Evolutionary conservation across 2,329 filamentous ascomycete species (phyloP), one percentile per base, ranked within the genome.

Genomic region (Cordyceps farinosa): DNA sequence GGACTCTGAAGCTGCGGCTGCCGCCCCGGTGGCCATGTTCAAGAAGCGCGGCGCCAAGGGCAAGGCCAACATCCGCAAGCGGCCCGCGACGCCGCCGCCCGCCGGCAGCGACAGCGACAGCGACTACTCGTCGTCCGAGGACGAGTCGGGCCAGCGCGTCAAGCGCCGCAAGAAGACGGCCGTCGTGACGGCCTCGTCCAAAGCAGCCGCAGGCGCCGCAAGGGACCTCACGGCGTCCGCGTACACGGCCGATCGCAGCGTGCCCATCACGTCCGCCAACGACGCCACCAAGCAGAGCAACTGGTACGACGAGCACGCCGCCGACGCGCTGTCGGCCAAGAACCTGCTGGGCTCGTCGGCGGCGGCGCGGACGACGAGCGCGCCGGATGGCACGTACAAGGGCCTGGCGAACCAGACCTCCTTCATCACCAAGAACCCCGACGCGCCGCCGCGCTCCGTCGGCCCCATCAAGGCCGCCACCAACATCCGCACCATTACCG

Each of bases 281-380:
- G 93, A 97, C 73, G 94, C 95, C 27, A 98, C 94, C 1, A 97
- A 96, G 71, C 84, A 88, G 50, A 89, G 85, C 62, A 91, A 96
- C 74, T 97, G 92, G 93, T 95, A 90, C 76, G 92, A 96, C 65
- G 90, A 94, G 65, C 81, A 83, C n/a, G 77, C 80, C 30, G 77
- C 79, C 52, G 82, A 82, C 54, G 72, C 72, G 1, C 64, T 79
- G 6, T 79, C 79, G 4, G 68, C 76, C 3, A 79, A 87, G 72
- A 87, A 82, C 61, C 79, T 89, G 0, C 78, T 88, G 22, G 87
- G 85, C 10, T 51, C 58, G 1, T 53, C 58, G 1, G 15, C 56
- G 3, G 44, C 53, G 3, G 34, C 56, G 3, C 78, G 83, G 40
- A 66, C 76, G 64, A 66, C 72, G 27, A 69, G 22, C 2, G 73